These are phyloP conservation scores for Cladosporium velox DNA, from an alignment of 2,329 filamentous ascomycete genomes.

Conservation along the genomic window DNA sequence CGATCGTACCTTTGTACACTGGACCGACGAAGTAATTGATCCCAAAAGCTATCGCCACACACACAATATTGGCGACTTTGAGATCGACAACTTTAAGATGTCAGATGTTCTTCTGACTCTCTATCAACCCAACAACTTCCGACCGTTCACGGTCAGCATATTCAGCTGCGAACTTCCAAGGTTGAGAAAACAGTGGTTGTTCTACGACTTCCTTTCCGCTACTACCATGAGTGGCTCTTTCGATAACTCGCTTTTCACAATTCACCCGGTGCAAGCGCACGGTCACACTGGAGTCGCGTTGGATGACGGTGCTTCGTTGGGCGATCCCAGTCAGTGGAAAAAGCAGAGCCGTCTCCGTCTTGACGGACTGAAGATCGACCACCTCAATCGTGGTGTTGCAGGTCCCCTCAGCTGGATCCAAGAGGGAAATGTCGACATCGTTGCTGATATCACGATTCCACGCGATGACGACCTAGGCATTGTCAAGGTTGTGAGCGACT, in stretches of 20 bases:
- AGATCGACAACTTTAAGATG: constrained; percentile 95
- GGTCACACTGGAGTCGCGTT: constrained; percentile 69
- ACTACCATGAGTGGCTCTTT: constrained; percentile 96
- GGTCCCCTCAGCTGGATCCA: constrained; percentile 98
- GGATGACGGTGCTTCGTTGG: constrained; percentile 58
- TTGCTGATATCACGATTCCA: constrained; percentile 93
- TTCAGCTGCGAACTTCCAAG: constrained; percentile 93
- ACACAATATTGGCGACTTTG: constrained; percentile 89
- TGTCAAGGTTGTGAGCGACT: constrained; percentile 92
- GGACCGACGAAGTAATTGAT: constrained; percentile 69
- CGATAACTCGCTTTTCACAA: constrained; percentile 94
- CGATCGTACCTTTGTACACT: constrained; percentile 77
- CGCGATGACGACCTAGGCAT: constrained; percentile 84
- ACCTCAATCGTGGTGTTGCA: constrained; percentile 88
- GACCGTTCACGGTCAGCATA: constrained; percentile 94
- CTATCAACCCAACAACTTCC: constrained; percentile 84
- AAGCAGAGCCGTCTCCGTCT: constrained; percentile 92
- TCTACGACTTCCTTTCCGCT: constrained; percentile 94
- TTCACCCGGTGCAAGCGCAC: constrained; percentile 90
- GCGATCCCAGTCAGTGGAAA: constrained; percentile 78
- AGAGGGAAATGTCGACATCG: constrained; percentile 94
- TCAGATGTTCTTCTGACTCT: constrained; percentile 90
- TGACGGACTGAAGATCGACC: constrained; percentile 91
- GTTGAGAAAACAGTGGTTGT: constrained; percentile 92
- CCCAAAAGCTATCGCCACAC: constrained; percentile 85